Base-by-base conservation (phyloP, 2,329 filamentous ascomycete genomes). In the Phyllosticta citriasiana region DNA sequence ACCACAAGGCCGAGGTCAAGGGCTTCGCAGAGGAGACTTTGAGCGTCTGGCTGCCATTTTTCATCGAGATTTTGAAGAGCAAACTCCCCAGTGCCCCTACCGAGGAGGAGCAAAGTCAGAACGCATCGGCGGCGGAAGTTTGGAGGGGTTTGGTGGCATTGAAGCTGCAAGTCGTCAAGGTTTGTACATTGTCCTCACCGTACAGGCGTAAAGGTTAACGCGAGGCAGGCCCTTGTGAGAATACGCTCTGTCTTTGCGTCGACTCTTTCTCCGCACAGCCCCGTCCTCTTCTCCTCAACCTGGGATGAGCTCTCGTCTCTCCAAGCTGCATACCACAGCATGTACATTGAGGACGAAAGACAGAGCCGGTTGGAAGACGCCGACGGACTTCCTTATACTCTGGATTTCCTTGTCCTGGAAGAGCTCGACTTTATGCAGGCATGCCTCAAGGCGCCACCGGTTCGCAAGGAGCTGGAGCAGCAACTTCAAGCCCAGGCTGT, bases 351-450 rank as follows among this genome's bases (percentile, higher is more conserved):
- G 60, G 86, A 89, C 65, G 90, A 93, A 67, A 84, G 88, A 54
- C 92, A 97, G 74, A 90, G 91, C 60, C 86, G 93, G 47, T 77
- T 97, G 35, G 92, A 96, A 73, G 92, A 97, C 72, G 84, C 88
- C 3, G 93, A 99, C 71, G 87, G 87, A 52, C 80, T 99, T n/a
- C 91, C 93, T 0, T 97, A 96, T 74, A 96, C 92, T 1, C 80
- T 99, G 25, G 94, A 99, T 74, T 94, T 96, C 70, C 82, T 99
- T 57, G 86, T 97, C 3, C 79, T 97, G 7, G 94, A 99, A 73
- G 92, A 97, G 73, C 80, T 99, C 25, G 94, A 99, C 74, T 92
- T 97, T 70, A 84, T 99, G 71, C 94, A 96, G 75, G 87, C 91
- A 62, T 92, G 92, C 72, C 82, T 99, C 65, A 87, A 90, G 65